These are phyloP conservation scores for Coniosporium apollinis DNA, from an alignment of 495 filamentous ascomycete genomes.

Conservation along the genomic window DNA sequence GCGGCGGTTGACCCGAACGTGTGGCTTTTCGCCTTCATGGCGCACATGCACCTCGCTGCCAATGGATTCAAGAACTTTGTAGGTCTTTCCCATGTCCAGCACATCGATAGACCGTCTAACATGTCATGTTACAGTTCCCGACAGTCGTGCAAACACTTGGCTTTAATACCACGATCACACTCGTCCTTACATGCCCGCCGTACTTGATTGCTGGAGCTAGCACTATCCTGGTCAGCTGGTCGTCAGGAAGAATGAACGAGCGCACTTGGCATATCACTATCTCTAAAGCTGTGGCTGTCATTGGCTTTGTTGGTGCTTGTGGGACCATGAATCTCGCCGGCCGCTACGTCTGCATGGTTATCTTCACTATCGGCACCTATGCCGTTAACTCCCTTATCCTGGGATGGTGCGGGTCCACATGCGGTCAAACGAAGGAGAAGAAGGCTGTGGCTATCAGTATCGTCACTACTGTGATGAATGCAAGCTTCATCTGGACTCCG, in stretches of 20 bases:
- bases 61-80: slow-evolving; percentile 33
- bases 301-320: slow-evolving; percentile 31
- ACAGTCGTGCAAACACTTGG: slow-evolving; percentile 36
- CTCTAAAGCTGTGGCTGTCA: slow-evolving; percentile 27
- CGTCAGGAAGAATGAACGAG: slow-evolving; percentile 29
- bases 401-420: slow-evolving; percentile 36
- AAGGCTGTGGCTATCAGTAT: slow-evolving; percentile 36
- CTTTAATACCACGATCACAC: slow-evolving; percentile 31
- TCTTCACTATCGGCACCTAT: slow-evolving; percentile 32
- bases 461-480: slow-evolving; percentile 37
- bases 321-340: slow-evolving; percentile 26
- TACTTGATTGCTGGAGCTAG: slow-evolving; percentile 30
- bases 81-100: slow-evolving; percentile 1
- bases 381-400: slow-evolving; percentile 33
- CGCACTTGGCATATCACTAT: slow-evolving; percentile 32
- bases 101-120: neutral
- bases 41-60: slow-evolving; percentile 19
- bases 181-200: slow-evolving; percentile 36
- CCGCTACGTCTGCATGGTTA: slow-evolving; percentile 33
- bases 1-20: slow-evolving; percentile 23
- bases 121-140: slow-evolving; percentile 25
- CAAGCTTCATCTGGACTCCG: slow-evolving; percentile 36
- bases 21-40: slow-evolving; percentile 23
- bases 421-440: slow-evolving; percentile 30
- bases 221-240: slow-evolving; percentile 28